Evolutionary conservation across 2,329 filamentous ascomycete species (phyloP).

Genomic region (Atkinsonella texensis): DNA sequence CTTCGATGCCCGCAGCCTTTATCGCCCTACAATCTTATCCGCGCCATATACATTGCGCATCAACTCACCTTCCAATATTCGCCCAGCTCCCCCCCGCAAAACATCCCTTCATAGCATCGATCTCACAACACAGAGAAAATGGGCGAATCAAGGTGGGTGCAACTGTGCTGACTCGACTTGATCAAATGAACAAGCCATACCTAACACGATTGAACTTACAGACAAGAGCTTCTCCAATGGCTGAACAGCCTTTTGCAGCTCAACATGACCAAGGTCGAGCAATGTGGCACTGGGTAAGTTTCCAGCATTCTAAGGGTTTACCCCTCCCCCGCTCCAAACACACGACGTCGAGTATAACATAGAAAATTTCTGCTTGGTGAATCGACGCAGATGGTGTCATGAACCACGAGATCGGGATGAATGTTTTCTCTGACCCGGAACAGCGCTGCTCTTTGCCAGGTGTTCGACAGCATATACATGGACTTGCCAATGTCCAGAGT

Average conservation of each 20-base stretch:
- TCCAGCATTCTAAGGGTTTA: background rate
- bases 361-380: too few species aligned
- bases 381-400: background rate
- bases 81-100: background rate
- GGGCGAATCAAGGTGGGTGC: constrained; percentile 35
- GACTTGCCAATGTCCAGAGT: constrained; percentile 92
- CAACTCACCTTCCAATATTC: background rate
- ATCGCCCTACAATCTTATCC: background rate
- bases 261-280: constrained; percentile 97
- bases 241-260: constrained; percentile 95
- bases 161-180: background rate
- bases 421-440: background rate
- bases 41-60: background rate
- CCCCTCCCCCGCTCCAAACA: constrained; percentile 9
- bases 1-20: constrained; percentile 3
- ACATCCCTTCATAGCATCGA: background rate
- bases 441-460: constrained; percentile 90
- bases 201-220: constrained; percentile 28
- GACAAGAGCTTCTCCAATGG: constrained; percentile 94
- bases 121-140: constrained; percentile 23
- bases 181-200: background rate
- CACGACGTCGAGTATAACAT: too few species aligned
- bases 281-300: constrained; percentile 87
- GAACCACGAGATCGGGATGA: background rate
- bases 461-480: constrained; percentile 96